phyloP scores from a whole-genome alignment of 192 early-diverging fungal species.

The Linnemannia schmuckeri region DNA sequence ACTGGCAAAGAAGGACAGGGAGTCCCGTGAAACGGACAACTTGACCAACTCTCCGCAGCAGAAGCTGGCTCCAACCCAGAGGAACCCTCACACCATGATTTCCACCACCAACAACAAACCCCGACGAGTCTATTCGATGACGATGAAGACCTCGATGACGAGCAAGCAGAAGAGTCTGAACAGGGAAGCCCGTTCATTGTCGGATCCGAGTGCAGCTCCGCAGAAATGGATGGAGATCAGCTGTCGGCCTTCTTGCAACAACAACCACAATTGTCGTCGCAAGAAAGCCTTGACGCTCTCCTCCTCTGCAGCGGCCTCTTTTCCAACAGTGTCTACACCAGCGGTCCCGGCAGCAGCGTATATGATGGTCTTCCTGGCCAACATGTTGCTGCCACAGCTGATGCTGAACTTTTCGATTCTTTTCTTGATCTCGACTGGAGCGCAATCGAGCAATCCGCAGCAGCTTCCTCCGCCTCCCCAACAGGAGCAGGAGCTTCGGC shows the following conservation, averaged over 20 bases:
- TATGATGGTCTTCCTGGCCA: slow-evolving; percentile 42
- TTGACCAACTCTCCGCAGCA: slow-evolving; percentile 60
- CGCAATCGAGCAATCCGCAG: slow-evolving; percentile 46
- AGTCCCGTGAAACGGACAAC: slow-evolving; percentile 15
- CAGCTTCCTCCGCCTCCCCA: slow-evolving; percentile 1
- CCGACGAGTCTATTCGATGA: slow-evolving; percentile 54
- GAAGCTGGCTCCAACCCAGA: slow-evolving; percentile 56
- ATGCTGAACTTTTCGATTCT: slow-evolving; percentile 65
- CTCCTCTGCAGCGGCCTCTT: slow-evolving; percentile 58
- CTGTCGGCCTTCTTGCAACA: slow-evolving; percentile 58
- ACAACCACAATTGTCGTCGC: slow-evolving; percentile 35
- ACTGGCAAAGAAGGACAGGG: slow-evolving; percentile 59
- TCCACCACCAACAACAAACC: slow-evolving; percentile 38
- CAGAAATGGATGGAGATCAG: slow-evolving; percentile 56
- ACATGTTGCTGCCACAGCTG: slow-evolving; percentile 56
- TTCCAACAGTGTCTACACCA: slow-evolving; percentile 19
- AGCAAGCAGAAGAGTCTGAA: slow-evolving; percentile 35
- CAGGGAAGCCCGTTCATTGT: slow-evolving; percentile 52
- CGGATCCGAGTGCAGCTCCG: slow-evolving; percentile 46
- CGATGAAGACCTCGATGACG: slow-evolving; percentile 56
- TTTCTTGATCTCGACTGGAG: slow-evolving; percentile 64
- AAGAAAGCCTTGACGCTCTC: slow-evolving; percentile 57
- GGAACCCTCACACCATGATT: slow-evolving; percentile 40
- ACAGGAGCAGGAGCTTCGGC: slow-evolving; percentile 43
- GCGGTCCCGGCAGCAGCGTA: slow-evolving; percentile 11